A percentile compares a stretch with the other conserved stretches of the same genome.
Evolutionary conservation across 768 basidiomycete genomes (phyloP).

Genomic region (Suillus sp.): DNA sequence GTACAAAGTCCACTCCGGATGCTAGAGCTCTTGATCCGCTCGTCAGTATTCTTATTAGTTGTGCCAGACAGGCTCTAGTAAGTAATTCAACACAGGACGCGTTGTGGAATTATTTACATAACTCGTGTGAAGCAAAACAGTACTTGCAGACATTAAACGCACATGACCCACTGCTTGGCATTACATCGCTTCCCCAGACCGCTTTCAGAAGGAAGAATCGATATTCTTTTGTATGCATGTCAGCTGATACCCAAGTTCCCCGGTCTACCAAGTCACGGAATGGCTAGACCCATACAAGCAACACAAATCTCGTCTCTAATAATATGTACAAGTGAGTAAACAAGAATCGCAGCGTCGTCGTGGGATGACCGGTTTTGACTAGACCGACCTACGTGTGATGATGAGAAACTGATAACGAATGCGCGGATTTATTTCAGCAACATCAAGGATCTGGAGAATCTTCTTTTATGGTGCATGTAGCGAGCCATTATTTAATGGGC

Average conservation of each 20-base stretch:
- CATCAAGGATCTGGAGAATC: background rate
- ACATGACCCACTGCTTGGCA: background rate
- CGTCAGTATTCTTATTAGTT: background rate
- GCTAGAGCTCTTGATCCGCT: background rate
- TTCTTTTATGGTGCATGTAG: background rate
- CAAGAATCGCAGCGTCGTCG: background rate
- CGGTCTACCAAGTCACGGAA: background rate
- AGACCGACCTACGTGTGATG: background rate
- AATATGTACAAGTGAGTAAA: background rate
- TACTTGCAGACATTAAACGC: too few relatives aligned
- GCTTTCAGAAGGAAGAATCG: background rate
- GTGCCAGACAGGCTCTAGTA: background rate
- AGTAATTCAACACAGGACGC: background rate
- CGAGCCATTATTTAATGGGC: background rate
- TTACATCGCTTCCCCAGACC: background rate
- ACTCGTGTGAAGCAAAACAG: too few relatives aligned
- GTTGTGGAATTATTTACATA: background rate
- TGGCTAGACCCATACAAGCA: background rate
- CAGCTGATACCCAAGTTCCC: background rate
- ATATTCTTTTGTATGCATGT: background rate
- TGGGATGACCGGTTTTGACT: background rate
- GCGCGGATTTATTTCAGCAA: background rate
- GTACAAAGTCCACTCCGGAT: background rate
- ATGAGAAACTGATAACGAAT: constrained; percentile 3
- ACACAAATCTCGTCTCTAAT: background rate